Evolutionary conservation across 768 basidiomycete genomes (phyloP).

Genomic region (Termitomyces sp.): DNA sequence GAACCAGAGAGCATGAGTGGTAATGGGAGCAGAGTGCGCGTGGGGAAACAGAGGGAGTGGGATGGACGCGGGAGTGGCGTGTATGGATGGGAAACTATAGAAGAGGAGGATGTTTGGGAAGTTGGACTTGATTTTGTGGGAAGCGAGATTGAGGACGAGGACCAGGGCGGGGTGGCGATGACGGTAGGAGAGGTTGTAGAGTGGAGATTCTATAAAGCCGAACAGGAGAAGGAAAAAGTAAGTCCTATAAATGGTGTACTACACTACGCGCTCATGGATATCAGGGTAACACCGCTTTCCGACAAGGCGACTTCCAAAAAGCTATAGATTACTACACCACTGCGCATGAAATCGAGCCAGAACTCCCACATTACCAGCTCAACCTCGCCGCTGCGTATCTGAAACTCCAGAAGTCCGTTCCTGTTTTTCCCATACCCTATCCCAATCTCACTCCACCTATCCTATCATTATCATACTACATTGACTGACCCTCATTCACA

Average conservation of each 20-base stretch:
- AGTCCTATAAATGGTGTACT: slow-evolving; percentile 5
- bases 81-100: slow-evolving; percentile 68
- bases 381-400: slow-evolving; percentile 73
- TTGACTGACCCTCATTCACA: slow-evolving; percentile 18
- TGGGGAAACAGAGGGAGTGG: slow-evolving; percentile 73
- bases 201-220: slow-evolving; percentile 64
- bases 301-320: slow-evolving; percentile 47
- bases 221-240: slow-evolving; percentile 68
- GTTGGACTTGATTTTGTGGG: slow-evolving; percentile 62
- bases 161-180: slow-evolving; percentile 59
- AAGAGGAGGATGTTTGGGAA: slow-evolving; percentile 77
- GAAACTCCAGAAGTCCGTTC: slow-evolving; percentile 60
- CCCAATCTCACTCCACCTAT: neutral
- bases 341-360: slow-evolving; percentile 62
- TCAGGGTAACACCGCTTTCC: slow-evolving; percentile 68
- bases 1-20: slow-evolving; percentile 31
- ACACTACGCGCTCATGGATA: neutral
- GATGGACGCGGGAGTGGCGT: slow-evolving; percentile 71
- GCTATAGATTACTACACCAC: slow-evolving; percentile 56
- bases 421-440: neutral
- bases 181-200: slow-evolving; percentile 74
- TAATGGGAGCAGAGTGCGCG: slow-evolving; percentile 24
- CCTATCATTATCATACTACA: neutral
- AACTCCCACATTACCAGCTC: slow-evolving; percentile 70
- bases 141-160: slow-evolving; percentile 35